Evolutionary conservation across 345 rosid species (phyloP).

Genomic region (Euphorbia pulcherrima): DNA sequence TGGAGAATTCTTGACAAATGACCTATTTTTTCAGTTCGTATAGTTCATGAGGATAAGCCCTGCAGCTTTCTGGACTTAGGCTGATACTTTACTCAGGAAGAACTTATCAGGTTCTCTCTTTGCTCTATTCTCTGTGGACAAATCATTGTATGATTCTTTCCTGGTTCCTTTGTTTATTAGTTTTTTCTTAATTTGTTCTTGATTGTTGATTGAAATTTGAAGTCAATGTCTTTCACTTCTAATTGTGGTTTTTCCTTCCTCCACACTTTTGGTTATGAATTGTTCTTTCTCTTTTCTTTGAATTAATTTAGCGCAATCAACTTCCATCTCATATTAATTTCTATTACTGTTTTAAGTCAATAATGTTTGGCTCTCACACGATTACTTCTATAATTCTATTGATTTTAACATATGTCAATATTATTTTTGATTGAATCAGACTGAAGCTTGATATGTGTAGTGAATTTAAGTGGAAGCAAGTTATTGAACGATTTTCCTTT

Average conservation of each 20-base stretch:
- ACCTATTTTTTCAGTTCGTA: no score
- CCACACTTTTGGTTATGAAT: not conserved
- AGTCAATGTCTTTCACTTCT: not conserved
- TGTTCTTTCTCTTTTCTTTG: no score
- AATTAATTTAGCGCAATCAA: not conserved
- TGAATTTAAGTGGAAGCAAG: not conserved
- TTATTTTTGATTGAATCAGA: not conserved
- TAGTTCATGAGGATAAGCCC: no score
- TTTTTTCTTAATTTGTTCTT: not conserved
- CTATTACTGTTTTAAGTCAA: not conserved
- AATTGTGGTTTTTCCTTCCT: no score
- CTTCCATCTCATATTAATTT: not conserved
- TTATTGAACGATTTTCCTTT: not conserved
- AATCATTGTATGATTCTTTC: not conserved
- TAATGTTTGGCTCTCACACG: not conserved
- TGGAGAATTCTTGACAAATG: no score
- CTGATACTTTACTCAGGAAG: conserved; percentile 79
- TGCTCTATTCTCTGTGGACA: no score
- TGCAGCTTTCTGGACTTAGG: conserved; percentile 52
- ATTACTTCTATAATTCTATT: not conserved
- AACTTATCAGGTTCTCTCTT: conserved; percentile 60
- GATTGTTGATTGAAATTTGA: conserved; percentile 18
- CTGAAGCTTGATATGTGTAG: not conserved
- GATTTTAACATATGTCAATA: not conserved
- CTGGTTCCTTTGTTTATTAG: not conserved